phyloP scores from a whole-genome alignment of 441 rosid genomes.

The Hura crepitans region DNA sequence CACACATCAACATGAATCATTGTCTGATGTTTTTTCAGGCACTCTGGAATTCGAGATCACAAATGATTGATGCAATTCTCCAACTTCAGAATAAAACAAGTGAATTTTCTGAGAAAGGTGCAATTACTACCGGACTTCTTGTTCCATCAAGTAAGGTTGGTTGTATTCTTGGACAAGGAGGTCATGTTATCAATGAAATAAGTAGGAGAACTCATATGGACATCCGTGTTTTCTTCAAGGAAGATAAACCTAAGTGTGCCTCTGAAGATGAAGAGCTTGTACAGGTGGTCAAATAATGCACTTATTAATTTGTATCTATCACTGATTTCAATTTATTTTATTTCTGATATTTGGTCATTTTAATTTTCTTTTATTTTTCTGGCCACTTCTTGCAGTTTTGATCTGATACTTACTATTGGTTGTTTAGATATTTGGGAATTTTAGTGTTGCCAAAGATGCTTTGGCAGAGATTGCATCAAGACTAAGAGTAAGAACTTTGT shows the following conservation, averaged over 20 bases:
- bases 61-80: slow-evolving; percentile 52
- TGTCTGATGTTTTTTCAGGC: slow-evolving; percentile 35
- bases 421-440: slow-evolving; percentile 52
- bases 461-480: slow-evolving; percentile 53
- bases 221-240: slow-evolving; percentile 51
- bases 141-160: slow-evolving; percentile 61
- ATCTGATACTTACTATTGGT: slow-evolving; percentile 2
- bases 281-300: slow-evolving; percentile 37
- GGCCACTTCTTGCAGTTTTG: slow-evolving; percentile 13
- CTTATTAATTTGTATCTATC: slow-evolving; percentile 5
- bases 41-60: slow-evolving; percentile 45
- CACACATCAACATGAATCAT: background rate
- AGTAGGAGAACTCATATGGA: slow-evolving; percentile 56
- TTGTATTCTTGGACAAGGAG: slow-evolving; percentile 63
- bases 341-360: slow-evolving; percentile 11
- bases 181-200: slow-evolving; percentile 60
- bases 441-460: slow-evolving; percentile 54
- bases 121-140: slow-evolving; percentile 45
- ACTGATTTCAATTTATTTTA: slow-evolving; percentile 2
- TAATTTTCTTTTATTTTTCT: slow-evolving; percentile 8
- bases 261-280: slow-evolving; percentile 61
- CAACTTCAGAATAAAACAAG: slow-evolving; percentile 52
- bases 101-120: slow-evolving; percentile 47
- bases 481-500: slow-evolving; percentile 49
- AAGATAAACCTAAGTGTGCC: slow-evolving; percentile 53